phyloP scores from a whole-genome alignment of 805 yeast genomes.

The Metschnikowia anglica region DNA sequence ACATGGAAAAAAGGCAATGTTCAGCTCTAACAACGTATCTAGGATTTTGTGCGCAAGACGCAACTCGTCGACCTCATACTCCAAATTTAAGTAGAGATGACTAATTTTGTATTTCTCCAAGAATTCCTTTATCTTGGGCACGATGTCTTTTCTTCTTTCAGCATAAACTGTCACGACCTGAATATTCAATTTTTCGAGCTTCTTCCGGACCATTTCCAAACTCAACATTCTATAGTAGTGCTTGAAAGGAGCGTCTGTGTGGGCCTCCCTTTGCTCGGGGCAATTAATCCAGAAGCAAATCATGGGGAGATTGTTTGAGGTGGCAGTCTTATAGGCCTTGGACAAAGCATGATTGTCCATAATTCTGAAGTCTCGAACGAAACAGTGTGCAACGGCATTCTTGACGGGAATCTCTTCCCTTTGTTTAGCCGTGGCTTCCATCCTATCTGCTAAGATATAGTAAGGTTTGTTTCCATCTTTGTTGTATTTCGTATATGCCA shows the following conservation, averaged over 20 bases:
- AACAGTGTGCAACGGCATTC: constrained; percentile 45
- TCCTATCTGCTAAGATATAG: constrained; percentile 18
- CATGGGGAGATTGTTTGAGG: constrained; percentile 31
- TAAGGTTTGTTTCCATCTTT: constrained; percentile 34
- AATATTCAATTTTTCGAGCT: constrained; percentile 34
- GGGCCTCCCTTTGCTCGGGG: constrained; percentile 41
- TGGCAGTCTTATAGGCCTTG: constrained; percentile 34
- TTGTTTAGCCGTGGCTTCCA: constrained; percentile 14
- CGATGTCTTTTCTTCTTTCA: constrained; percentile 32
- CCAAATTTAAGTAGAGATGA: constrained; percentile 37
- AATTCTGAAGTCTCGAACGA: constrained; percentile 46
- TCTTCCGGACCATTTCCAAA: constrained; percentile 29
- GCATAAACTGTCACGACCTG: constrained; percentile 42
- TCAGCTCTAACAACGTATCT: constrained; percentile 14
- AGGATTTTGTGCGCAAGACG: constrained; percentile 27
- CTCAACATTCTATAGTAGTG: constrained; percentile 38
- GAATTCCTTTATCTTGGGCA: constrained; percentile 24
- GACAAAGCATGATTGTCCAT: constrained; percentile 44
- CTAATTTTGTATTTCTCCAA: constrained; percentile 24
- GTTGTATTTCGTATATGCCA: constrained; percentile 24
- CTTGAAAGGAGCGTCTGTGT: constrained; percentile 45
- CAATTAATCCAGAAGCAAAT: constrained; percentile 44
- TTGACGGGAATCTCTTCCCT: constrained; percentile 14
- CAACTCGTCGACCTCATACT: constrained; percentile 48
- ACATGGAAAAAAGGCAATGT: constrained; percentile 25